Conservation (phyloP, 2,329 filamentous ascomycete genomes). For the Colletotrichum cuscutae region DNA sequence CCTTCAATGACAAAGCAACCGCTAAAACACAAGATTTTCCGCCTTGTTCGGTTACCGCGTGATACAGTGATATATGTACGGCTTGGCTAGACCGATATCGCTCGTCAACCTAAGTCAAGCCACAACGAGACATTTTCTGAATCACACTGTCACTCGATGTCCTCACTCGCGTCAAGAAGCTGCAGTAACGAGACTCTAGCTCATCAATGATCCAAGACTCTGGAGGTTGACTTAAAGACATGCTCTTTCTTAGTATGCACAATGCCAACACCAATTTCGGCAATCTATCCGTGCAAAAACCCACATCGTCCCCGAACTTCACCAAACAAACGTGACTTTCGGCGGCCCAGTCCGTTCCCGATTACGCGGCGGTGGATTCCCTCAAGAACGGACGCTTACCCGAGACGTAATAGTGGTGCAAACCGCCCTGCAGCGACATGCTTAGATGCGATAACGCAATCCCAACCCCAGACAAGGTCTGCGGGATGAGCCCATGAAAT, state of each 20-base stretch:
- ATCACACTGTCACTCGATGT: not conserved
- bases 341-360: conserved; percentile 24
- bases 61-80: not conserved
- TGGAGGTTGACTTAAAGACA: not conserved
- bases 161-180: not conserved
- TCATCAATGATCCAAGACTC: not conserved
- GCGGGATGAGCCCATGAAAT: not conserved
- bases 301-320: conserved; percentile 29
- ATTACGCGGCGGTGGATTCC: conserved; percentile 30
- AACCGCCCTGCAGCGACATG: conserved; percentile 25
- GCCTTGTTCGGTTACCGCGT: not conserved
- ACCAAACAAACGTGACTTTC: conserved; percentile 26
- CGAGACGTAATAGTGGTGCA: conserved; percentile 21
- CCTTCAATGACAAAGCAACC: conserved; percentile 25
- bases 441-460: conserved; percentile 31
- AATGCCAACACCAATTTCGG: conserved; percentile 29
- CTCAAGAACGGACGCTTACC: conserved; percentile 20
- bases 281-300: conserved; percentile 30
- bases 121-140: not conserved
- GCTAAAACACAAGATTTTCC: conserved; percentile 23
- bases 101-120: not conserved
- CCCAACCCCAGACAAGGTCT: conserved; percentile 11
- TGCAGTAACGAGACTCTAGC: no score
- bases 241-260: not conserved
- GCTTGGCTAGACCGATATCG: conserved; percentile 27